Evolutionary conservation across 192 early-diverging fungal species (phyloP).

Genomic region (Coemansia sp.): DNA sequence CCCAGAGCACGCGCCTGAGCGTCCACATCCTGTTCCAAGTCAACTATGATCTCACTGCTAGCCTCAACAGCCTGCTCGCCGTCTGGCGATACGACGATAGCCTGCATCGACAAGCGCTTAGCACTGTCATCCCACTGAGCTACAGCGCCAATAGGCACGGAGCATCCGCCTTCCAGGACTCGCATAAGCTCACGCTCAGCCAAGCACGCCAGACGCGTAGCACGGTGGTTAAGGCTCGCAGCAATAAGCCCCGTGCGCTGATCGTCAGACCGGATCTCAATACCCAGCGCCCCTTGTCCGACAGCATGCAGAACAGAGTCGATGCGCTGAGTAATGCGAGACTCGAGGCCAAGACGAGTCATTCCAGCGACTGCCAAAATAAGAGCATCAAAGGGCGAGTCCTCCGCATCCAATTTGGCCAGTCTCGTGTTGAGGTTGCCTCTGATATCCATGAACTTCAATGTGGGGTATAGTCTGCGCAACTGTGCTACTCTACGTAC

Average conservation of each 20-base stretch:
- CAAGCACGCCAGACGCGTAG: slow-evolving; percentile 66
- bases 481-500: slow-evolving; percentile 89
- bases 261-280: slow-evolving; percentile 81
- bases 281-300: slow-evolving; percentile 87
- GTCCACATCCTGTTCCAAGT: neutral
- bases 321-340: slow-evolving; percentile 75
- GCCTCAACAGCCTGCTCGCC: slow-evolving; percentile 66
- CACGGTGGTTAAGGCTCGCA: slow-evolving; percentile 63
- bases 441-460: slow-evolving; percentile 76
- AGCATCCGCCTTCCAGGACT: slow-evolving; percentile 91
- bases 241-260: slow-evolving; percentile 40
- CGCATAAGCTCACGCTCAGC: slow-evolving; percentile 89
- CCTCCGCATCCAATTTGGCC: slow-evolving; percentile 74
- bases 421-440: slow-evolving; percentile 88
- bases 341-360: slow-evolving; percentile 64
- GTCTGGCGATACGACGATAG: slow-evolving; percentile 76
- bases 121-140: slow-evolving; percentile 50
- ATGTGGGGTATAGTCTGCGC: slow-evolving; percentile 69
- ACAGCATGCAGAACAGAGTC: slow-evolving; percentile 80
- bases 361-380: slow-evolving; percentile 89
- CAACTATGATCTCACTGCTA: slow-evolving; percentile 17
- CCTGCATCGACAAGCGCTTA: slow-evolving; percentile 57
- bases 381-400: slow-evolving; percentile 72
- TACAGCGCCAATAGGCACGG: slow-evolving; percentile 89
- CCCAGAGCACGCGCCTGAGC: slow-evolving; percentile 54